Conservation (phyloP, 2,329 filamentous ascomycete species). For the Paraconiothyrium brasiliense region DNA sequence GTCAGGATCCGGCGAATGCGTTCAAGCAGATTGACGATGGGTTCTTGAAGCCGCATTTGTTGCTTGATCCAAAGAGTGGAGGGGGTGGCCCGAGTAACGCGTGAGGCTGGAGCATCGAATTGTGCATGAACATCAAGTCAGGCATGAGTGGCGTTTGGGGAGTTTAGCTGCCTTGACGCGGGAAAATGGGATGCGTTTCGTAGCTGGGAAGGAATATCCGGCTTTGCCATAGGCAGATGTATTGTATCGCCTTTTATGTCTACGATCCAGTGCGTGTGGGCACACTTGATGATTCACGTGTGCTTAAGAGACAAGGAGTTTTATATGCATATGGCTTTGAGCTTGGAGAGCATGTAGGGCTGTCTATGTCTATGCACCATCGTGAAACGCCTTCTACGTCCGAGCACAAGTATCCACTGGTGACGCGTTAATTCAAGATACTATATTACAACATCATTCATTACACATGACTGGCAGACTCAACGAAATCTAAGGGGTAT, state of each 20-base stretch:
- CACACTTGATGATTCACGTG: not conserved
- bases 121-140: conserved; percentile 38
- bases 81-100: conserved; percentile 48
- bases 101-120: conserved; percentile 39
- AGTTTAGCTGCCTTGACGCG: not conserved
- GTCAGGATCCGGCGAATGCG: conserved; percentile 87
- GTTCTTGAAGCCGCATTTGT: conserved; percentile 89
- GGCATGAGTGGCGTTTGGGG: conserved; percentile 11
- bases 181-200: not conserved
- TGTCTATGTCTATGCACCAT: not conserved
- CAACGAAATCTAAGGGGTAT: not conserved
- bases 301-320: not conserved
- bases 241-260: not conserved
- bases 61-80: conserved; percentile 71
- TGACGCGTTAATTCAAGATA: not conserved
- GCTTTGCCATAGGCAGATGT: not conserved
- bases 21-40: conserved; percentile 95
- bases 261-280: not conserved
- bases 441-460: not conserved
- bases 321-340: not conserved
- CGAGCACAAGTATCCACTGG: not conserved
- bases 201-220: not conserved
- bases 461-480: not conserved
- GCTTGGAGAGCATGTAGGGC: too few relatives aligned
- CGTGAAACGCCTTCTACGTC: not conserved